Evolutionary conservation across 495 filamentous ascomycete genomes (phyloP).

Genomic region (Daldinia bambusicola): DNA sequence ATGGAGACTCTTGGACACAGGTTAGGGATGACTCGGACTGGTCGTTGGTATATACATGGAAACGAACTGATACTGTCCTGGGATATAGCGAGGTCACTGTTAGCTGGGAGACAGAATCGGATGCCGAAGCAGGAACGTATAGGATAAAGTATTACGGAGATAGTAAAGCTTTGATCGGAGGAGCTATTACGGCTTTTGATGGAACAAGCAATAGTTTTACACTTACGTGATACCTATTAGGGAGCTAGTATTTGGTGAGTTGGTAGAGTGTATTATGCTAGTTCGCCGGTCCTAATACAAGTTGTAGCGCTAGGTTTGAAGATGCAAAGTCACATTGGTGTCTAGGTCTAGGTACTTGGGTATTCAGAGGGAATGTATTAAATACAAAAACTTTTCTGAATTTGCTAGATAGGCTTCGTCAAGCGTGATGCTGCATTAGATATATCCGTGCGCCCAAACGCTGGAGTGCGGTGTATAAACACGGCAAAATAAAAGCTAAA

Average conservation of each 20-base stretch:
- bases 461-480: conserved; percentile 16
- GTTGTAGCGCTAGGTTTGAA: neutral
- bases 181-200: conserved; percentile 75
- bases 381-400: conserved; percentile 8
- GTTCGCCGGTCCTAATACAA: conserved; percentile 54
- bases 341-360: no score
- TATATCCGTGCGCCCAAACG: conserved; percentile 13
- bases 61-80: conserved; percentile 73
- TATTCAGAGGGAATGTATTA: neutral
- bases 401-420: conserved; percentile 32
- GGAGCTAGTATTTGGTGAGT: neutral
- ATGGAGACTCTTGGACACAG: conserved; percentile 69
- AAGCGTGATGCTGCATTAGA: conserved; percentile 37
- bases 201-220: conserved; percentile 75
- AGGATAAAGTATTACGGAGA: conserved; percentile 89
- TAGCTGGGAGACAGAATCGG: conserved; percentile 76
- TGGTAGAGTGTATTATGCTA: conserved; percentile 61
- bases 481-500: conserved; percentile 20
- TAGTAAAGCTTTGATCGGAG: conserved; percentile 70
- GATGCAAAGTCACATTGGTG: neutral
- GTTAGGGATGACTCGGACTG: conserved; percentile 82
- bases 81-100: conserved; percentile 83
- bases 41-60: conserved; percentile 84
- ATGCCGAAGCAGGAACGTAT: conserved; percentile 72
- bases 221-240: conserved; percentile 44